Conservation (phyloP, 2,329 filamentous ascomycete genomes). For the Teratosphaeria epicoccoides region DNA sequence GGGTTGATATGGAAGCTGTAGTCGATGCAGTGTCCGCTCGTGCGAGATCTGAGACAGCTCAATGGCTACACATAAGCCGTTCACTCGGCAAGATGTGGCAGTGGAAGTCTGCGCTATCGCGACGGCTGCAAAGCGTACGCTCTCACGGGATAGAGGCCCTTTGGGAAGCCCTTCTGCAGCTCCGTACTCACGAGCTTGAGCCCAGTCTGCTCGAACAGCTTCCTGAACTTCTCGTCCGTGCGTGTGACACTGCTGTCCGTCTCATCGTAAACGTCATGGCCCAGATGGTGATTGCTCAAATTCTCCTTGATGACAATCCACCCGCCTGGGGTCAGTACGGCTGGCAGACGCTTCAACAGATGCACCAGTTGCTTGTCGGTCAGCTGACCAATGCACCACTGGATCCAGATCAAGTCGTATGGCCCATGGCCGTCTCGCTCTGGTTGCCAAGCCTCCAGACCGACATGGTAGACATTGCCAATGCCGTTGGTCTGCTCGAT, state of each 20-base stretch:
- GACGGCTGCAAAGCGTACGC: constrained; percentile 63
- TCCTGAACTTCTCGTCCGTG: constrained; percentile 59
- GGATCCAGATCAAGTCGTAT: constrained; percentile 80
- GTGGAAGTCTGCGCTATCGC: not conserved
- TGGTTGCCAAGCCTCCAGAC: constrained; percentile 60
- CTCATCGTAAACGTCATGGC: constrained; percentile 61
- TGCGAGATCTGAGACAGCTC: not conserved
- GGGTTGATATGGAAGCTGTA: too few species aligned
- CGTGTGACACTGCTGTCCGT: constrained; percentile 69
- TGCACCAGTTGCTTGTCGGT: constrained; percentile 60
- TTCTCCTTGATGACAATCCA: constrained; percentile 77
- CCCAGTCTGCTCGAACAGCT: constrained; percentile 58
- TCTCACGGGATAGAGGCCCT: constrained; percentile 59
- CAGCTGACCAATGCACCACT: constrained; percentile 82
- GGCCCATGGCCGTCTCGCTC: constrained; percentile 16
- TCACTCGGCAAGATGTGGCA: not conserved
- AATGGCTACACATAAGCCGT: not conserved
- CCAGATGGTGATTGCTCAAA: constrained; percentile 42
- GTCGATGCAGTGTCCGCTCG: not conserved
- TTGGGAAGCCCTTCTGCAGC: constrained; percentile 61
- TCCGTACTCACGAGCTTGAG: constrained; percentile 60
- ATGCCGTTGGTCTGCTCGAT: constrained; percentile 42
- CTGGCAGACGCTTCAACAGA: constrained; percentile 54
- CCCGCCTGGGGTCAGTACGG: constrained; percentile 36
- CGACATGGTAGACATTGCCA: constrained; percentile 59